Conservation (phyloP, 441 rosid species). For the Jatropha podagrica region DNA sequence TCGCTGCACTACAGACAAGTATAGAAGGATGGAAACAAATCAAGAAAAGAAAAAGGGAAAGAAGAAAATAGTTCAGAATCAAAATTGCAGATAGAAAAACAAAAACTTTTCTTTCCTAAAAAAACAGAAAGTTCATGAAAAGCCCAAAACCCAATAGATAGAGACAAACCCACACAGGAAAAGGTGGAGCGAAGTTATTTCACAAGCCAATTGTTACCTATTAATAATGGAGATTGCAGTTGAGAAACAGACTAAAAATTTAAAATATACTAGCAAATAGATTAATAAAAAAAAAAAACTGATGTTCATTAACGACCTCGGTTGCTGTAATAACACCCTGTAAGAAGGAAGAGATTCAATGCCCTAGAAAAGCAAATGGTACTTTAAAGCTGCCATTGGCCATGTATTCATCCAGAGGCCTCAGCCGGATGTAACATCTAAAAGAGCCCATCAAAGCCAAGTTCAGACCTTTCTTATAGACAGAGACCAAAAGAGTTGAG, state of each 20-base stretch:
- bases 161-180: slow-evolving; percentile 21
- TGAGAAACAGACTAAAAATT: slow-evolving; percentile 15
- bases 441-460: slow-evolving; percentile 38
- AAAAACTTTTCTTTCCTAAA: slow-evolving; percentile 16
- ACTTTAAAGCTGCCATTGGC: slow-evolving; percentile 41
- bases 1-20: slow-evolving; percentile 22
- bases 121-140: slow-evolving; percentile 19
- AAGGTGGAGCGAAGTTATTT: slow-evolving; percentile 20
- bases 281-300: slow-evolving; percentile 12
- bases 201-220: slow-evolving; percentile 10
- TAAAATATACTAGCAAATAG: not conserved
- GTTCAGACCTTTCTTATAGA: slow-evolving; percentile 24
- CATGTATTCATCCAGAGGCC: slow-evolving; percentile 37
- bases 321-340: slow-evolving; percentile 42
- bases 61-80: slow-evolving; percentile 16
- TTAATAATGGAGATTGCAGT: slow-evolving; percentile 20
- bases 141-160: slow-evolving; percentile 20
- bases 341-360: slow-evolving; percentile 34
- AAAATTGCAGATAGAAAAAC: slow-evolving; percentile 17
- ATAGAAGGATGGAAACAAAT: not conserved
- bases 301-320: slow-evolving; percentile 32
- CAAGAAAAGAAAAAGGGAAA: not conserved
- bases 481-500: slow-evolving; percentile 26
- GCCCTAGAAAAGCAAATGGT: slow-evolving; percentile 35
- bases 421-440: slow-evolving; percentile 29